Evolutionary conservation across 2,329 filamentous ascomycete species (phyloP).

Genomic region (Talaromyces islandicus): DNA sequence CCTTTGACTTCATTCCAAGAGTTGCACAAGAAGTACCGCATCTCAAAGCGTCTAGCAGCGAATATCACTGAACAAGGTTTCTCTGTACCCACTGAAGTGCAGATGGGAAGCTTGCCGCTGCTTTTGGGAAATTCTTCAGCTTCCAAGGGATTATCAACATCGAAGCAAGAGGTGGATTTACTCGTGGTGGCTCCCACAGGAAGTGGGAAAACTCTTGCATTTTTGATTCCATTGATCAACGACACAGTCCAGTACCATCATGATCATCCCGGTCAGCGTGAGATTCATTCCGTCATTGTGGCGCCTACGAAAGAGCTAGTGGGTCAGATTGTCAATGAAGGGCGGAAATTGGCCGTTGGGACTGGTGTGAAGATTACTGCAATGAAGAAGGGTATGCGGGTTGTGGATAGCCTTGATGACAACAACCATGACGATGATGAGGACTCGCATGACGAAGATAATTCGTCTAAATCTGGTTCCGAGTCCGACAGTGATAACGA

Average conservation of each 20-base stretch:
- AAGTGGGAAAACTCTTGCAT: constrained; percentile 92
- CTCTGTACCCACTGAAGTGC: constrained; percentile 83
- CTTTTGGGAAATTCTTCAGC: constrained; percentile 51
- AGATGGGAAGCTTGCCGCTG: constrained; percentile 77
- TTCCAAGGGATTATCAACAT: constrained; percentile 25
- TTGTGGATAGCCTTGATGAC: constrained; percentile 48
- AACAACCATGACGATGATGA: constrained; percentile 30
- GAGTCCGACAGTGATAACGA: constrained; percentile 29
- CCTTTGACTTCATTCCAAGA: constrained; percentile 73
- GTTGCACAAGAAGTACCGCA: constrained; percentile 63
- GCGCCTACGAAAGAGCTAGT: constrained; percentile 78
- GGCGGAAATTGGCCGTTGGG: constrained; percentile 69
- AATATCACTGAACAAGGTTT: constrained; percentile 86
- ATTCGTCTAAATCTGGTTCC: constrained; percentile 27
- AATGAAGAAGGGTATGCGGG: constrained; percentile 78
- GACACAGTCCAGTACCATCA: constrained; percentile 55
- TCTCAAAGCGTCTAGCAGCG: constrained; percentile 65
- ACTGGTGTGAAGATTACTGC: constrained; percentile 74
- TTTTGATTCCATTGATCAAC: constrained; percentile 81
- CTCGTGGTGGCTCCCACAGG: constrained; percentile 89
- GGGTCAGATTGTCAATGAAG: constrained; percentile 75
- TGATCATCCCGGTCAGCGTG: constrained; percentile 49
- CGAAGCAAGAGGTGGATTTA: constrained; percentile 57
- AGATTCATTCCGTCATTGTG: constrained; percentile 63
- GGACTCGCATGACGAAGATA: neutral